Evolutionary conservation across 169 alveolate species (phyloP), one percentile per base, ranked within the genome.

Genomic region (Neospora caninum): DNA sequence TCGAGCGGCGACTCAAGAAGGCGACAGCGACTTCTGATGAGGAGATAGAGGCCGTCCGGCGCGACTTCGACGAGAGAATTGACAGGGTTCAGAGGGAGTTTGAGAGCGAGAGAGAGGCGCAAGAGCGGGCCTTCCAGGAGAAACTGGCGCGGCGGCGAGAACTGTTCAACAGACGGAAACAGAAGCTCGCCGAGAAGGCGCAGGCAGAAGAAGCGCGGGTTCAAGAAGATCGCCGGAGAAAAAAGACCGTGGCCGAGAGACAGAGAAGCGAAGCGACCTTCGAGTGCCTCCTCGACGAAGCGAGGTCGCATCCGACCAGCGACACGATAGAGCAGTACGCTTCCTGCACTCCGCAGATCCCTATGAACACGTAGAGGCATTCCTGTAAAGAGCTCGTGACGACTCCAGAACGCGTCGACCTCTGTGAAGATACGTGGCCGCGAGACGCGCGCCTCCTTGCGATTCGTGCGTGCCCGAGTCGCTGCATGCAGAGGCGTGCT

Each of bases 151-250:
- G 7, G 67, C 89, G 89, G 25, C n/a, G 67, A 16, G 67, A 82
- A 67, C 64, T 38, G 67, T 41, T 82, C 25, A 41, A 82, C 6
- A 27, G 39, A 67, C 89, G 64, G 34, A 22, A 29, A 9, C 54
- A 43, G 89, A 41, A 82, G 89, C 89, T 82, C 38, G 89, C 54
- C n/a, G 67, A 29, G 41, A 42, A 82, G 41, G 89, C 89, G 41
- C 43, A 82, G 10, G 89, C 53, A 2, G 67, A 82, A 20, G 89
- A 82, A 9, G 64, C 69, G 89, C 13, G 53, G 18, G 39, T 67
- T 2, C 89, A 36, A 22, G 67, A 36, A 6, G 89, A 41, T 22
- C 27, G 22, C 54, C 89, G 4, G 64, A 13, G 89, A 31, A 38
- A 36, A 7, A 22, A 29, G 31, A 16, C 89, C 10, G 67, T 42